Base-by-base conservation (phyloP, 2,329 filamentous ascomycete genomes). In the Exophiala alcalophila region DNA sequence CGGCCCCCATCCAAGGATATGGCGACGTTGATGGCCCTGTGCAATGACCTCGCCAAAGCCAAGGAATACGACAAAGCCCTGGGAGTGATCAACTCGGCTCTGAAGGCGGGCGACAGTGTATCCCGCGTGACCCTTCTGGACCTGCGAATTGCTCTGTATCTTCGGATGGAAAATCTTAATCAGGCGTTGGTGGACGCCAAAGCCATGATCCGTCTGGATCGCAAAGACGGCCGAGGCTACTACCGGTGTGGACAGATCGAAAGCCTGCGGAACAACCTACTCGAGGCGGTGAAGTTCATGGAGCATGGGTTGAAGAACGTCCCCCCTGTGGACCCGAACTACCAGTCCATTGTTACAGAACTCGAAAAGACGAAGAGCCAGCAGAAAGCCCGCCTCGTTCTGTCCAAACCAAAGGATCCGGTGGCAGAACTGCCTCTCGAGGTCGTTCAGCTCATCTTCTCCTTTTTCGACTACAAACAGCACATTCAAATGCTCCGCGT, bases 201-300 rank as follows among this genome's bases (percentile, higher is more conserved):
- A 49, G 64, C 65, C 14, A 78, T 79, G 65, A 77, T 82, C 41
- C 70, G 70, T 41, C 51, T 65, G 11, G 61, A 72, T 32, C 69
- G 68, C 40, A 63, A 66, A 15, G 71, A 78, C 59, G 66, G 73
- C n/a, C 70, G 70, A 59, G 78, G 77, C 6, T 81, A 81, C 57
- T 57, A 81, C 19, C 72, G 77, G 39, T 73, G 73, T 18, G 76
- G 70, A 2, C 72, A 71, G 43, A 58, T 68, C 4, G 62, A 71
- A 18, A 50, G 64, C 8, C 47, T 66, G 45, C 70, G 73, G 61
- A 65, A 68, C 8, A 78, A 75, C 55, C 58, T 63, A 2, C 66
- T 71, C n/a, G 70, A 69, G 16, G 79, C 79, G 4, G 54, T 77
- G 9, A 68, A 72, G 8, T 70, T 80, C 16, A 81, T 80, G 59